Evolutionary conservation across 495 filamentous ascomycete genomes (phyloP).

Genomic region (Penicillium alfredii): DNA sequence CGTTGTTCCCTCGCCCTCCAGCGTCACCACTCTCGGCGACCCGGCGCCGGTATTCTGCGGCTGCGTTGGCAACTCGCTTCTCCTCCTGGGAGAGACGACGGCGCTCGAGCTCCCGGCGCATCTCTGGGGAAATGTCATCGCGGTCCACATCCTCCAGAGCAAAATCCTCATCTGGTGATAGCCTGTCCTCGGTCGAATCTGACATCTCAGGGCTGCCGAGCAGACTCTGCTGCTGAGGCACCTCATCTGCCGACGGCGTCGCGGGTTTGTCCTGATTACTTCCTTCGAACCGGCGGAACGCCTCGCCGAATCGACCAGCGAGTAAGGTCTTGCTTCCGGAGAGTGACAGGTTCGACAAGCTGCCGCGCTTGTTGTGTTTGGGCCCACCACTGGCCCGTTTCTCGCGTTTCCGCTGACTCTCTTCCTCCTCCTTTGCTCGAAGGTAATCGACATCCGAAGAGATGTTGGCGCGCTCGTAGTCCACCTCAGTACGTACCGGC

Average conservation of each 20-base stretch:
- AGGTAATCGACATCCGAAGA: constrained; percentile 85
- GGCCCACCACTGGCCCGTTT: constrained; percentile 56
- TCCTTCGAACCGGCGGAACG: constrained; percentile 87
- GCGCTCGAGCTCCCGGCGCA: constrained; percentile 84
- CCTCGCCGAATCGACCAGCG: constrained; percentile 87
- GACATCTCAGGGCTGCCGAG: constrained; percentile 63
- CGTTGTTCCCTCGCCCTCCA: constrained; percentile 44
- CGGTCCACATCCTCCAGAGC: constrained; percentile 51
- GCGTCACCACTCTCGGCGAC: constrained; percentile 58
- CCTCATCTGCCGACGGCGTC: constrained; percentile 43
- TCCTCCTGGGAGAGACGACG: constrained; percentile 82
- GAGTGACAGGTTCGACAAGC: constrained; percentile 69
- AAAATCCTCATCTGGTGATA: constrained; percentile 48
- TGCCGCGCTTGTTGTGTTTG: constrained; percentile 76
- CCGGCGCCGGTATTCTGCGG: constrained; percentile 81
- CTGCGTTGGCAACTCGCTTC: constrained; percentile 81
- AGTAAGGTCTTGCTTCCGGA: constrained; percentile 80
- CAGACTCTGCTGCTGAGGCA: constrained; percentile 46
- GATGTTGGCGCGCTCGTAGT: constrained; percentile 51
- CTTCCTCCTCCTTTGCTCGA: constrained; percentile 68
- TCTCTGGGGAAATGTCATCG: constrained; percentile 78
- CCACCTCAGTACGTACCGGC: constrained; percentile 33
- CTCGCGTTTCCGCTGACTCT: constrained; percentile 58
- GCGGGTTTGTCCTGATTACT: constrained; percentile 49
- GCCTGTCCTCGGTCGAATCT: constrained; percentile 37